These are phyloP conservation scores for Postia placenta DNA, from an alignment of 768 basidiomycete species.

Conservation along the genomic window DNA sequence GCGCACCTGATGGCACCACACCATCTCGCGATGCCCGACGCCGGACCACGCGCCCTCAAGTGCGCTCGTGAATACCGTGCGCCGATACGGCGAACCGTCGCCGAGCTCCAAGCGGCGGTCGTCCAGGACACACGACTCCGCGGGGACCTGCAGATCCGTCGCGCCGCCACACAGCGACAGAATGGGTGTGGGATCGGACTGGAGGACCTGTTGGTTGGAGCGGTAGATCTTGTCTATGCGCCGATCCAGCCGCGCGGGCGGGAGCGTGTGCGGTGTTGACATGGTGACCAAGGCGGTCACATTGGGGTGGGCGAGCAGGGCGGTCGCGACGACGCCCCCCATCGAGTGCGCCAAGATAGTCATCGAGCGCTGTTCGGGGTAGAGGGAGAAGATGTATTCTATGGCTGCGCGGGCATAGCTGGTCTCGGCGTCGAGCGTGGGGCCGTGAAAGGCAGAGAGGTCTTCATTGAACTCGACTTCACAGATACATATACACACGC, in stretches of 20 bases:
- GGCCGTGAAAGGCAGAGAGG: conserved; percentile 89
- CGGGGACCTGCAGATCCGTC: conserved; percentile 86
- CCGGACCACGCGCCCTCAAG: conserved; percentile 93
- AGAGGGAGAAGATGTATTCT: conserved; percentile 71
- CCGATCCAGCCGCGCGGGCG: conserved; percentile 83
- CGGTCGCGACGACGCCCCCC: conserved; percentile 89
- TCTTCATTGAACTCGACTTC: conserved; percentile 99
- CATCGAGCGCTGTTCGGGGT: conserved; percentile 56
- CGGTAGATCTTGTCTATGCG: conserved; percentile 73
- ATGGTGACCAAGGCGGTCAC: conserved; percentile 88
- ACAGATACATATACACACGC: no score
- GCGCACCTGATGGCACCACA: conserved; percentile 98
- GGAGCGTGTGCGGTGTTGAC: conserved; percentile 86
- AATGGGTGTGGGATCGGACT: conserved; percentile 50
- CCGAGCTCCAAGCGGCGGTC: conserved; percentile 3
- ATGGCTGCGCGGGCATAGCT: conserved; percentile 68
- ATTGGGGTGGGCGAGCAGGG: conserved; percentile 59
- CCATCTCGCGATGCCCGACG: conserved; percentile 93
- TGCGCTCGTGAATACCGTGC: conserved; percentile 77
- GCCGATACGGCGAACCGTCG: conserved; percentile 32
- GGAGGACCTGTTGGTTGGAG: conserved; percentile 35
- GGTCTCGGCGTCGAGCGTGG: conserved; percentile 80
- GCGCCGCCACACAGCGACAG: conserved; percentile 89
- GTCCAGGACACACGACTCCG: conserved; percentile 74
- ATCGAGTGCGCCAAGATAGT: conserved; percentile 92